phyloP scores from a whole-genome alignment of 495 filamentous ascomycete species.

The Penicillium desertorum region DNA sequence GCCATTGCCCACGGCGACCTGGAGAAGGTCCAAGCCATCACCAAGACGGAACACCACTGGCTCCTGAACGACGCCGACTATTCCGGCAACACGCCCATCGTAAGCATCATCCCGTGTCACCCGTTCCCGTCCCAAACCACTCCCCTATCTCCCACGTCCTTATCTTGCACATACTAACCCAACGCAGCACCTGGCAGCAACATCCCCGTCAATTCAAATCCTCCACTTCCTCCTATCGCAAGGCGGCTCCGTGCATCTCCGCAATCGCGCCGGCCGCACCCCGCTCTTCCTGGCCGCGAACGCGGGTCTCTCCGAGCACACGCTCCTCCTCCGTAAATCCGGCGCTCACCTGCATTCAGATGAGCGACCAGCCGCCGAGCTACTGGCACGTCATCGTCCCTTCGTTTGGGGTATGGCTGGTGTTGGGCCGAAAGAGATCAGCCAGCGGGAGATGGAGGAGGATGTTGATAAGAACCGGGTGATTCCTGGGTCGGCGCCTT shows the following conservation, averaged over 20 bases:
- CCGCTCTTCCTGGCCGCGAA: constrained; percentile 76
- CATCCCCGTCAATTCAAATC: constrained; percentile 58
- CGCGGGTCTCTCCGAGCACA: constrained; percentile 60
- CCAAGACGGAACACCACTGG: constrained; percentile 63
- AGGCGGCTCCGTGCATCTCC: constrained; percentile 82
- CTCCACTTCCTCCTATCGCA: constrained; percentile 69
- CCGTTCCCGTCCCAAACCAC: neutral
- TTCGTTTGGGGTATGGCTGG: constrained; percentile 50
- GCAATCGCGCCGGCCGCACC: constrained; percentile 78
- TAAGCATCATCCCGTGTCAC: constrained; percentile 34
- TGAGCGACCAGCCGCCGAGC: constrained; percentile 53
- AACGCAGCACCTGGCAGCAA: constrained; percentile 62
- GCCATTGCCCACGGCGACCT: constrained; percentile 74
- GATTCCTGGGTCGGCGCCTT: constrained; percentile 41
- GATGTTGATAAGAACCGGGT: constrained; percentile 18
- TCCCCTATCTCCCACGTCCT: neutral
- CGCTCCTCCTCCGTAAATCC: constrained; percentile 62
- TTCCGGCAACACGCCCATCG: constrained; percentile 83
- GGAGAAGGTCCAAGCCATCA: constrained; percentile 59
- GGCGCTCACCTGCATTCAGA: constrained; percentile 70
- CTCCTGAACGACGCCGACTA: constrained; percentile 81
- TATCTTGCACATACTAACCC: constrained; percentile 1
- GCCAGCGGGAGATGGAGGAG: constrained; percentile 38
- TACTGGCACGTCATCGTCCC: constrained; percentile 46
- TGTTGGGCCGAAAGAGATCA: constrained; percentile 40